Conservation (phyloP, 2,329 filamentous ascomycete species). For the Stromatinia cepivora region DNA sequence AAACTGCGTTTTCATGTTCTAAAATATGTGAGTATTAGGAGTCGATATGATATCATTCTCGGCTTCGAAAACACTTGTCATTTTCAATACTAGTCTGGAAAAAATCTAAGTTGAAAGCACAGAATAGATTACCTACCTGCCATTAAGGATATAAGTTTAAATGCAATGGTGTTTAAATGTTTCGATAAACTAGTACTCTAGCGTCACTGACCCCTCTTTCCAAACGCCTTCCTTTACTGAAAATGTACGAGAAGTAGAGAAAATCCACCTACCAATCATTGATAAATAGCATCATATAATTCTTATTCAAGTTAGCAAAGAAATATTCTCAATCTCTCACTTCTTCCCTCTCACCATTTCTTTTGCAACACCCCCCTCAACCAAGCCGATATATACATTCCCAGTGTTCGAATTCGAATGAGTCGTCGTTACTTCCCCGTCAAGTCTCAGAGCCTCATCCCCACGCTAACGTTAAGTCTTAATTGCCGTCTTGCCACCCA, state of each 20-base stretch:
- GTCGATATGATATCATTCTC: not conserved
- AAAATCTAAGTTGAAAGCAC: not conserved
- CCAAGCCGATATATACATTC: too few species aligned
- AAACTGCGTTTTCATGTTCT: not conserved
- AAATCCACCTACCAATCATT: too few species aligned
- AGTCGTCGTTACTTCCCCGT: too few species aligned
- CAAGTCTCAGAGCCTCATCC: too few species aligned
- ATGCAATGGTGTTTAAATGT: not conserved
- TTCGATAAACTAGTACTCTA: not conserved
- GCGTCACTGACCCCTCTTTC: not conserved
- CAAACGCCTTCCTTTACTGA: not conserved
- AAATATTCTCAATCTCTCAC: too few species aligned
- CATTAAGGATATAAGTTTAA: not conserved
- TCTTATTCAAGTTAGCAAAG: too few species aligned
- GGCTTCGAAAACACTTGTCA: not conserved
- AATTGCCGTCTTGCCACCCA: too few species aligned
- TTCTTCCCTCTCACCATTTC: too few species aligned
- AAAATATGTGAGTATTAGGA: not conserved
- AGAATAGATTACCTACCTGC: not conserved
- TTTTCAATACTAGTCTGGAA: not conserved
- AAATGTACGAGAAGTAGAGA: not conserved
- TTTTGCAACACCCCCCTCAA: too few species aligned
- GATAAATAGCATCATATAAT: too few species aligned
- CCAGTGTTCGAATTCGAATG: too few species aligned
- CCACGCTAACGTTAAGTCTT: too few species aligned